Percentiles rank a stretch among this genome's conserved stretches.
phyloP scores from a whole-genome alignment of 2,329 filamentous ascomycete species.

The Raffaelea ambrosiae region DNA sequence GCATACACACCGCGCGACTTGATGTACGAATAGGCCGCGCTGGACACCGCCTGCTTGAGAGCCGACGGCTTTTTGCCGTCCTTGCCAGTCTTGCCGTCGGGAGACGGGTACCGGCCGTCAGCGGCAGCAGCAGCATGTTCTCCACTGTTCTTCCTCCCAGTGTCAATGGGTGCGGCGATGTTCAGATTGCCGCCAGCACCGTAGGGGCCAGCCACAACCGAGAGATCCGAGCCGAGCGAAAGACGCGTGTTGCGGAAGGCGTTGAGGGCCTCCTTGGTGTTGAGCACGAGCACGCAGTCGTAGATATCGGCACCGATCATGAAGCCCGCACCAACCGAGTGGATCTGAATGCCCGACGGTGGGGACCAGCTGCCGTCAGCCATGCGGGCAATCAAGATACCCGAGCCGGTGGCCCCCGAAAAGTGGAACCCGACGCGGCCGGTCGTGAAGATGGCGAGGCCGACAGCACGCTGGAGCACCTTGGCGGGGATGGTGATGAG shows the following conservation, averaged over 20 bases:
- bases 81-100: slow-evolving; percentile 5
- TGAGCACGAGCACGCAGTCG: slow-evolving; percentile 82
- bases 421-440: slow-evolving; percentile 50
- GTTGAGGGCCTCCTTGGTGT: slow-evolving; percentile 64
- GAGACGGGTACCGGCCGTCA: neutral
- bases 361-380: slow-evolving; percentile 61
- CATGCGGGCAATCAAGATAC: slow-evolving; percentile 46
- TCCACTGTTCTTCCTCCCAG: slow-evolving; percentile 20
- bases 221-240: slow-evolving; percentile 70
- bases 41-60: slow-evolving; percentile 19
- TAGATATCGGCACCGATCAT: slow-evolving; percentile 79
- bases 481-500: slow-evolving; percentile 46
- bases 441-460: slow-evolving; percentile 62
- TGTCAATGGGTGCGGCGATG: slow-evolving; percentile 27
- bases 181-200: slow-evolving; percentile 69
- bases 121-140: slow-evolving; percentile 11
- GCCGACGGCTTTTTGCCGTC: slow-evolving; percentile 16
- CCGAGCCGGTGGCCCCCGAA: slow-evolving; percentile 50
- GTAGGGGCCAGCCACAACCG: slow-evolving; percentile 60
- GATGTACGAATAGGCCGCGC: slow-evolving; percentile 59
- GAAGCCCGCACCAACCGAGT: slow-evolving; percentile 72
- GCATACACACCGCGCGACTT: slow-evolving; percentile 86
- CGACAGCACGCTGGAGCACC: slow-evolving; percentile 57
- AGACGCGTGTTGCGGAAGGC: slow-evolving; percentile 69
- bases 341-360: slow-evolving; percentile 73